These are phyloP conservation scores for Suillus occidentalis DNA, from an alignment of 768 basidiomycete genomes.

Conservation along the genomic window DNA sequence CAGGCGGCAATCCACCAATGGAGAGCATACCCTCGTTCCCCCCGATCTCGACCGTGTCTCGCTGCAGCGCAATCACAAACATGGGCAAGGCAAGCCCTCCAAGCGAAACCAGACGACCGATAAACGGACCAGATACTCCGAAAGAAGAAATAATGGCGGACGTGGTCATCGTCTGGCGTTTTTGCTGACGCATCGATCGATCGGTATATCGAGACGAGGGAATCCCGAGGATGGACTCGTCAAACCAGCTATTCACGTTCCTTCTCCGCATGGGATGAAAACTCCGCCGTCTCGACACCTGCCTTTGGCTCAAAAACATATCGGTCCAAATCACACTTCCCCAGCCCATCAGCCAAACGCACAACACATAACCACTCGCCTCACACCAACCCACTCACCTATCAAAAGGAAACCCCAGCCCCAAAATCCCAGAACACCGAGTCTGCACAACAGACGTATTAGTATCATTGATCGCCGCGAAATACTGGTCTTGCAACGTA, in stretches of 20 bases:
- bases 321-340: conserved; percentile 48
- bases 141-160: conserved; percentile 43
- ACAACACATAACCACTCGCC: too few relatives aligned
- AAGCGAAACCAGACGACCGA: conserved; percentile 45
- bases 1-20: conserved; percentile 61
- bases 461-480: conserved; percentile 68
- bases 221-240: conserved; percentile 6
- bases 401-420: conserved; percentile 72
- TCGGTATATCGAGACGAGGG: conserved; percentile 3
- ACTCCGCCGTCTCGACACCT: conserved; percentile 4
- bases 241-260: conserved; percentile 21
- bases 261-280: conserved; percentile 14
- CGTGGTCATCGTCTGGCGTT: conserved; percentile 14
- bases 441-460: conserved; percentile 60
- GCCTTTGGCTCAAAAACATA: conserved; percentile 29
- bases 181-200: neutral
- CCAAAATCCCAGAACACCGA: conserved; percentile 66
- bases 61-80: conserved; percentile 64
- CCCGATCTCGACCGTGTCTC: conserved; percentile 66
- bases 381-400: conserved; percentile 31
- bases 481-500: conserved; percentile 49
- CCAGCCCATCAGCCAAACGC: neutral
- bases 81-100: conserved; percentile 41
- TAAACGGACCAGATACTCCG: conserved; percentile 42
- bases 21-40: conserved; percentile 66